Percentiles rank a stretch among this genome's conserved stretches.
Conservation (phyloP, 768 basidiomycete genomes). For the Tricholoma saponaceum region DNA sequence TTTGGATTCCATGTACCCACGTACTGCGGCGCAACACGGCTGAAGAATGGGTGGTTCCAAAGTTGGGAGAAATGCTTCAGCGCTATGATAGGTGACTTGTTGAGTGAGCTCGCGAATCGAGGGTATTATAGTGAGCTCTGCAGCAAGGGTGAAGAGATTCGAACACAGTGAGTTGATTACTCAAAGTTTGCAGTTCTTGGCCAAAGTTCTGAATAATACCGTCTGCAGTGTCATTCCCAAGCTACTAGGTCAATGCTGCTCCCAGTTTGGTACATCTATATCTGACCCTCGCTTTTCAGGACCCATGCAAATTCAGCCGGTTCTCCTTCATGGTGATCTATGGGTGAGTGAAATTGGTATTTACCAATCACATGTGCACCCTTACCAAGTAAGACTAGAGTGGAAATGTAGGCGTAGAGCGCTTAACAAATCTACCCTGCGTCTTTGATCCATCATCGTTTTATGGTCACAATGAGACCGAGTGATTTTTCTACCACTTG, state of each 20-base stretch:
- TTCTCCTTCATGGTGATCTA: conserved; percentile 74
- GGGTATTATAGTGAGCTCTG: conserved; percentile 43
- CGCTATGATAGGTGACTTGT: conserved; percentile 55
- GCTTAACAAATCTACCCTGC: conserved; percentile 48
- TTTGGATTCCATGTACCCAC: conserved; percentile 76
- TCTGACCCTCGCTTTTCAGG: conserved; percentile 20
- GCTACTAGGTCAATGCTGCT: conserved; percentile 41
- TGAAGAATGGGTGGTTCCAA: conserved; percentile 69
- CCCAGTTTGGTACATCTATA: not conserved
- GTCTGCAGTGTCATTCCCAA: conserved; percentile 63
- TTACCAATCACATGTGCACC: not conserved
- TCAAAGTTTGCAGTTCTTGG: not conserved
- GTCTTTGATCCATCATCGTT: conserved; percentile 79
- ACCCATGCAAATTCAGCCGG: conserved; percentile 55
- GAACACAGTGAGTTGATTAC: not conserved
- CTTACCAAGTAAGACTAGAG: conserved; percentile 38
- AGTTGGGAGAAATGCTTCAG: conserved; percentile 70
- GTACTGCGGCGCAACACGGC: conserved; percentile 69
- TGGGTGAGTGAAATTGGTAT: conserved; percentile 47
- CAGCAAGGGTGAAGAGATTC: not conserved
- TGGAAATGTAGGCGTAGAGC: conserved; percentile 67
- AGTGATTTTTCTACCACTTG: conserved; percentile 42
- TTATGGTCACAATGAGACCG: conserved; percentile 79
- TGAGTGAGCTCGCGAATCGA: conserved; percentile 40
- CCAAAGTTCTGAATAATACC: not conserved